phyloP scores from a whole-genome alignment of 2,329 filamentous ascomycete species.

The Fusarium transvaalense region DNA sequence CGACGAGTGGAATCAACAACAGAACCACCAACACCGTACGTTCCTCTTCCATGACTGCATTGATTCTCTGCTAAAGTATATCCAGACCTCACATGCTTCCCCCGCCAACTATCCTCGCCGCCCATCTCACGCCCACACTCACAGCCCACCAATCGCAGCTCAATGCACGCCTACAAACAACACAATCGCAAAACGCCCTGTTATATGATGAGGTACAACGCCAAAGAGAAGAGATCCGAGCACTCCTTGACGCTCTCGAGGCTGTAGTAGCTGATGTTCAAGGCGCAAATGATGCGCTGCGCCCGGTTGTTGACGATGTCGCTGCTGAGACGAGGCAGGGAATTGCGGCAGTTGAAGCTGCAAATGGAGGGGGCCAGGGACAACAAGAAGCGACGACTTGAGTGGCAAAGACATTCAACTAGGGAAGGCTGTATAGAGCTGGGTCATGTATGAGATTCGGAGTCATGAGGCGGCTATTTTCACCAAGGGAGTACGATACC shows the following conservation, averaged over 20 bases:
- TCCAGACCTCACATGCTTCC: conserved; percentile 68
- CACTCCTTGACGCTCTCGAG: conserved; percentile 64
- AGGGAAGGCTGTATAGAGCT: not conserved
- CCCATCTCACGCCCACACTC: conserved; percentile 67
- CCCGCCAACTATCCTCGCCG: conserved; percentile 63
- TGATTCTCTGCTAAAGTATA: conserved; percentile 3
- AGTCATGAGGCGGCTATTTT: conserved; percentile 12
- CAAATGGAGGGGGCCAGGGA: conserved; percentile 19
- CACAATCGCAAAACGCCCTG: conserved; percentile 67
- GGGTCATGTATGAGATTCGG: not conserved
- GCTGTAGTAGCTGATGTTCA: conserved; percentile 66
- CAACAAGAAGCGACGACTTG: conserved; percentile 3
- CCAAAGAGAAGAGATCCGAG: conserved; percentile 68
- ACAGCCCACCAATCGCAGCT: conserved; percentile 67
- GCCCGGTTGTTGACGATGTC: conserved; percentile 61
- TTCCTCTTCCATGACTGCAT: conserved; percentile 12
- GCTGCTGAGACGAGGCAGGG: conserved; percentile 62
- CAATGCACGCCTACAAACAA: conserved; percentile 68
- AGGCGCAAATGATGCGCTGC: conserved; percentile 64
- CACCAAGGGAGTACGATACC: conserved; percentile 29
- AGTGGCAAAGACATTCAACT: not conserved
- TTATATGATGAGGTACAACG: conserved; percentile 64
- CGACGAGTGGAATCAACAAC: conserved; percentile 42
- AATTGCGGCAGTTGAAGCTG: conserved; percentile 38
- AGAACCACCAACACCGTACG: conserved; percentile 61